A percentile compares a stretch with the other conserved stretches of the same genome.
These are phyloP conservation scores for Marasmius fiardii DNA, from an alignment of 1,284 basidiomycete genomes.

Conservation along the genomic window DNA sequence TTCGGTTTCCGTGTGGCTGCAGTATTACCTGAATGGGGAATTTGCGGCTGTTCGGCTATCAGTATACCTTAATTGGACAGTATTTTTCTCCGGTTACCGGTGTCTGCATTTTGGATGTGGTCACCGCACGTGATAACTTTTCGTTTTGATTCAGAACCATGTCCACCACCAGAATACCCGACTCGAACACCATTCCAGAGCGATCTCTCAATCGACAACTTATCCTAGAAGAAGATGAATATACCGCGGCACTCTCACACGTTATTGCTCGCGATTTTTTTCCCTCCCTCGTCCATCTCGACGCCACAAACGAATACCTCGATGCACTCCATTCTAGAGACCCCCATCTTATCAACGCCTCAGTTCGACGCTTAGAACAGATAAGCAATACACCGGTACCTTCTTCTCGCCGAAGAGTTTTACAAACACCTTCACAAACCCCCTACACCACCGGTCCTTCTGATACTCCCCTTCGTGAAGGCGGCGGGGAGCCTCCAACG, in stretches of 20 bases:
- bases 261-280: constrained; percentile 99
- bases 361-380: constrained; percentile 70
- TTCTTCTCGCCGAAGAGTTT: constrained; percentile 30
- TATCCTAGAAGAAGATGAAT: constrained; percentile 93
- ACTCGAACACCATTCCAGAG: constrained; percentile 22
- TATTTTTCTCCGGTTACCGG: too few relatives aligned
- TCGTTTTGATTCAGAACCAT: constrained; percentile 14
- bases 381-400: constrained; percentile 50
- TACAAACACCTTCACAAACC: constrained; percentile 60
- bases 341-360: constrained; percentile 66
- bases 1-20: too few relatives aligned
- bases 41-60: too few relatives aligned
- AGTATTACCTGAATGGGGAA: too few relatives aligned
- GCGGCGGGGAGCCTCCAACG: constrained; percentile 33
- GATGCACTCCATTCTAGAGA: constrained; percentile 75
- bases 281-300: constrained; percentile 83
- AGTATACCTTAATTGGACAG: too few relatives aligned
- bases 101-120: too few relatives aligned
- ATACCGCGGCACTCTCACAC: constrained; percentile 86
- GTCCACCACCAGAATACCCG: constrained; percentile 10
- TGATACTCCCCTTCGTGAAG: constrained; percentile 62
- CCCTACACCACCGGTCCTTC: constrained; percentile 59
- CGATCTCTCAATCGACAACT: constrained; percentile 69
- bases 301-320: constrained; percentile 84
- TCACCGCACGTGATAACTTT: background rate